A percentile compares a stretch with the other conserved stretches of the same genome.
Evolutionary conservation across 2,329 filamentous ascomycete genomes (phyloP).

Genomic region (Dactylellina leptospora): DNA sequence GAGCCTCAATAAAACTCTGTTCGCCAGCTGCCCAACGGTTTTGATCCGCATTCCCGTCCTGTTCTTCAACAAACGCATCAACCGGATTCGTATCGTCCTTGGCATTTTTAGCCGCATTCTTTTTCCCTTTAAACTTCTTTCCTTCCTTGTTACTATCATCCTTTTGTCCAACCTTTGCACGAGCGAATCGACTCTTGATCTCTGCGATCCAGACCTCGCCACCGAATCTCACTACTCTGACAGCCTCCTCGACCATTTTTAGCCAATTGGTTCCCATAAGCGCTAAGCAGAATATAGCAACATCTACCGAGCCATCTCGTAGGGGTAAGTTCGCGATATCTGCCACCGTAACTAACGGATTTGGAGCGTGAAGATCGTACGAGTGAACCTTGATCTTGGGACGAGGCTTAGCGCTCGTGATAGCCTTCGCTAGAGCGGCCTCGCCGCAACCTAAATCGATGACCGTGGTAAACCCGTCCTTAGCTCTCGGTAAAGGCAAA

Average conservation of each 20-base stretch:
- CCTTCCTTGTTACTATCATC: conserved; percentile 62
- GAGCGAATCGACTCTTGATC: conserved; percentile 90
- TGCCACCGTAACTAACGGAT: conserved; percentile 78
- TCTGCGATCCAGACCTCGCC: conserved; percentile 97
- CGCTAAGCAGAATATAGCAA: conserved; percentile 93
- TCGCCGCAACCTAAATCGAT: conserved; percentile 95
- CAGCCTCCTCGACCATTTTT: conserved; percentile 94
- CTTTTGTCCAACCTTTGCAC: conserved; percentile 64
- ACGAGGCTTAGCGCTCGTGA: conserved; percentile 63
- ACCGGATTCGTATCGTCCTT: conserved; percentile 65
- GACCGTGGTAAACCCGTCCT: conserved; percentile 73
- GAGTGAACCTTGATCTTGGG: conserved; percentile 74
- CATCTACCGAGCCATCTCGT: conserved; percentile 76
- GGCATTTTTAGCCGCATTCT: conserved; percentile 61
- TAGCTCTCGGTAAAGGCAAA: conserved; percentile 53
- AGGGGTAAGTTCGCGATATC: conserved; percentile 88
- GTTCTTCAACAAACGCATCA: conserved; percentile 71
- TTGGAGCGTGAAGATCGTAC: conserved; percentile 84
- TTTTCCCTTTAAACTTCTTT: conserved; percentile 62
- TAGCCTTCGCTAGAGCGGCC: conserved; percentile 76
- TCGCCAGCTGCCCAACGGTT: conserved; percentile 83
- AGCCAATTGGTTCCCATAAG: conserved; percentile 99
- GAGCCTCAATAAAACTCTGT: conserved; percentile 79
- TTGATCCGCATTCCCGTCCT: conserved; percentile 72
- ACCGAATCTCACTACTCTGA: conserved; percentile 87